Evolutionary conservation across 306 rosid genomes (phyloP).

Genomic region (Rosa persica): DNA sequence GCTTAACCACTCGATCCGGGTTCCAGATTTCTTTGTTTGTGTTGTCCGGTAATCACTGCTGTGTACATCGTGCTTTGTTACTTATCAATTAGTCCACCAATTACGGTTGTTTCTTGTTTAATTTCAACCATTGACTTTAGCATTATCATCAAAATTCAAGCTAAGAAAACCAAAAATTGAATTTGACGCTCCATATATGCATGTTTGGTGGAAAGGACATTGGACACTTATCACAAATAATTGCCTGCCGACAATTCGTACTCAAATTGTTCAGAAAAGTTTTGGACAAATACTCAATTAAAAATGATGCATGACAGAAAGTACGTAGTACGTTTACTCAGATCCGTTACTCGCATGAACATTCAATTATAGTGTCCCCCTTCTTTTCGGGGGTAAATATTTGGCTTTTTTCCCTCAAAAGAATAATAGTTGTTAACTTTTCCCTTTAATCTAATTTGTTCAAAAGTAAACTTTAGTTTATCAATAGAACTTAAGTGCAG

Average conservation of each 20-base stretch:
- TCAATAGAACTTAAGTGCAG: neutral
- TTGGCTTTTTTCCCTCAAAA: neutral
- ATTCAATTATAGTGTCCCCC: neutral
- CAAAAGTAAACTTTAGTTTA: neutral
- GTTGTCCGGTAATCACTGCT: neutral
- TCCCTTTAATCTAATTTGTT: neutral
- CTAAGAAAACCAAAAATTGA: neutral
- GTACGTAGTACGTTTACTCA: neutral
- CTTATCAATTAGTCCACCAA: neutral
- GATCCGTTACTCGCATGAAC: neutral
- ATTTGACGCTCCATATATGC: neutral
- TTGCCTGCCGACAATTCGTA: slow-evolving; percentile 4
- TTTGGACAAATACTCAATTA: neutral
- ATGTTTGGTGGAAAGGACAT: neutral
- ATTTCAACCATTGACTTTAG: slow-evolving; percentile 8
- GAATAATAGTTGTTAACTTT: neutral
- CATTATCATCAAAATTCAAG: neutral
- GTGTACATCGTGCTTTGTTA: neutral
- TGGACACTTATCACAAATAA: neutral
- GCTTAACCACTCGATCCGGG: too few species aligned
- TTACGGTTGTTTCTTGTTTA: neutral
- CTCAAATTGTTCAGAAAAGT: neutral
- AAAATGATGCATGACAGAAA: neutral
- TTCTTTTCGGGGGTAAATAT: neutral
- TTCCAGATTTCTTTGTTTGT: neutral